phyloP scores from a whole-genome alignment of 306 rosid species.

The Sophora flavescens region DNA sequence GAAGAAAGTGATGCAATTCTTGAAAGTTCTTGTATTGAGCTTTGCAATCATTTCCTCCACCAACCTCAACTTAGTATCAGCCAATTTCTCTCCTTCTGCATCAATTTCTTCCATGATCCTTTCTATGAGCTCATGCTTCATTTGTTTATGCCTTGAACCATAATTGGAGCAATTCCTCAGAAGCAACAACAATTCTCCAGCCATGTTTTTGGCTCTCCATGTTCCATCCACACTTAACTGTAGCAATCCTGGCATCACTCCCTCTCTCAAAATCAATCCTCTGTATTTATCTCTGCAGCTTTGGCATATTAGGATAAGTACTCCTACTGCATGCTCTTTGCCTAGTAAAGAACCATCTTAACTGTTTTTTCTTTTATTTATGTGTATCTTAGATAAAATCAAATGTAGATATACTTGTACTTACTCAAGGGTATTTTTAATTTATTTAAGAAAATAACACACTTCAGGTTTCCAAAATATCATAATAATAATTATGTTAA shows the following conservation, averaged over 20 bases:
- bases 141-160: slow-evolving; percentile 51
- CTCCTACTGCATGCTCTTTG: slow-evolving; percentile 73
- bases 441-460: too few relatives aligned
- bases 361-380: too few relatives aligned
- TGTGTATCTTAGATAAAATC: too few relatives aligned
- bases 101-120: slow-evolving; percentile 81
- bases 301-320: slow-evolving; percentile 67
- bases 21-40: slow-evolving; percentile 53
- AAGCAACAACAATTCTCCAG: slow-evolving; percentile 68
- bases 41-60: slow-evolving; percentile 88
- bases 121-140: slow-evolving; percentile 56
- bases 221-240: slow-evolving; percentile 86
- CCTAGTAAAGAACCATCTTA: slow-evolving; percentile 69
- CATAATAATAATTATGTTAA: too few relatives aligned
- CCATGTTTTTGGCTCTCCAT: slow-evolving; percentile 57
- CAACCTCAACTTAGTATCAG: slow-evolving; percentile 58
- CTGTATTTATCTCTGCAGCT: slow-evolving; percentile 81
- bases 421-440: too few relatives aligned
- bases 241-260: slow-evolving; percentile 88
- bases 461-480: too few relatives aligned
- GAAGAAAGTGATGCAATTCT: background rate
- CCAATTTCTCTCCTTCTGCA: slow-evolving; percentile 63
- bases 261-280: slow-evolving; percentile 71
- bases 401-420: too few relatives aligned
- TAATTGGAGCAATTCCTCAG: slow-evolving; percentile 65